These are phyloP conservation scores for Tricholoma furcatifolium DNA, from an alignment of 768 basidiomycete species.

Conservation along the genomic window DNA sequence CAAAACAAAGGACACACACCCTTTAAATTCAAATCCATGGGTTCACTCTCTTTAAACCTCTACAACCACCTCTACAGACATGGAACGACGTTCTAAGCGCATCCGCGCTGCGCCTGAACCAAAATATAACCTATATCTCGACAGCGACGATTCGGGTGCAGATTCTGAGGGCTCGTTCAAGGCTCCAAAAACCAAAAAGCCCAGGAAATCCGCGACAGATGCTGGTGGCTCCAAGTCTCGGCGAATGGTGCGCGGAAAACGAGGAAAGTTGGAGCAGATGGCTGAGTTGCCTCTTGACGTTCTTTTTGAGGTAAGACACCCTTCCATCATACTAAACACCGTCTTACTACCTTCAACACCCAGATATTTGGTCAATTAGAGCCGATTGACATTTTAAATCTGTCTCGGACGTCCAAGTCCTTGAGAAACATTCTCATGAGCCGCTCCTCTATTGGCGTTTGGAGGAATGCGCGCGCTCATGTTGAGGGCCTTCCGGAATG, in stretches of 20 bases:
- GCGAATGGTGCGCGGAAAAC: neutral
- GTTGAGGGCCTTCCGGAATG: slow-evolving; percentile 21
- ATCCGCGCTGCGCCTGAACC: neutral
- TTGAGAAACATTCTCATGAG: slow-evolving; percentile 8
- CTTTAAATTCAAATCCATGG: no score
- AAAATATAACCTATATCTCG: neutral
- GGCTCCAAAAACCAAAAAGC: no score
- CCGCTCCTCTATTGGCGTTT: slow-evolving; percentile 20
- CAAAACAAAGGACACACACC: no score
- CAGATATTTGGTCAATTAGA: slow-evolving; percentile 20
- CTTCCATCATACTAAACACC: no score
- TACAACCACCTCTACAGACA: no score
- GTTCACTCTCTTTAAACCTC: no score
- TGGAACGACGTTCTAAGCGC: slow-evolving; percentile 5
- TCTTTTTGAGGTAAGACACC: neutral
- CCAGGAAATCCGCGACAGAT: no score
- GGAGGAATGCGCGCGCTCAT: slow-evolving; percentile 18
- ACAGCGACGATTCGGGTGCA: neutral
- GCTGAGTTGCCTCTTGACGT: neutral
- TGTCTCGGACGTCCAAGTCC: slow-evolving; percentile 19
- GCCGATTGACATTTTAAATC: slow-evolving; percentile 18
- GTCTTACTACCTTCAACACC: no score
- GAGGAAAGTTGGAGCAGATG: neutral
- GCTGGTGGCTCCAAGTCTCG: no score
- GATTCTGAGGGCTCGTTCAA: no score